Percentiles rank a stretch among this genome's conserved stretches.
Conservation (phyloP, 2,329 filamentous ascomycete species). For the Juglanconis juglandina region DNA sequence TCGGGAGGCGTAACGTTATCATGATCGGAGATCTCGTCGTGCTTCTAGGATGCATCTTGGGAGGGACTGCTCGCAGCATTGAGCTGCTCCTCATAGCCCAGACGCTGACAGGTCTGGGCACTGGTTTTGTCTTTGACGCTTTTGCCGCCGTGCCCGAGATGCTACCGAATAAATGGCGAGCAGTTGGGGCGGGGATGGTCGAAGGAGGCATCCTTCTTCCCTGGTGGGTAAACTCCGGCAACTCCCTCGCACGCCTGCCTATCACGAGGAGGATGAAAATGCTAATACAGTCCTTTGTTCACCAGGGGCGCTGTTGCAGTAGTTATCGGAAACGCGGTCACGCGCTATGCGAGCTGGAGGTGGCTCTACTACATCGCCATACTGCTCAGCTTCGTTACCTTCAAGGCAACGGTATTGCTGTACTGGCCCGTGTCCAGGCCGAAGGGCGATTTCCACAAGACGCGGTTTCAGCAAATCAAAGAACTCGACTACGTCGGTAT, state of each 20-base stretch:
- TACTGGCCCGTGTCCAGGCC: conserved; percentile 11
- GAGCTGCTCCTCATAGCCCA: conserved; percentile 3
- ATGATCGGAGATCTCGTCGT: not conserved
- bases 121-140: conserved; percentile 6
- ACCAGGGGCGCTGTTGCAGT: not conserved
- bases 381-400: conserved; percentile 3
- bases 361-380: conserved; percentile 12
- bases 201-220: conserved; percentile 3
- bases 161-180: conserved; percentile 11
- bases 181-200: conserved; percentile 1
- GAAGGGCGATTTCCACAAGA: conserved; percentile 9
- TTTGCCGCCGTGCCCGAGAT: conserved; percentile 7
- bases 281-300: not conserved
- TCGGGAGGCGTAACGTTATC: conserved; percentile 7
- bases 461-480: conserved; percentile 4
- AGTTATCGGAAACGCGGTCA: not conserved
- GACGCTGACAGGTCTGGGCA: not conserved
- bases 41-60: not conserved
- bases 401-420: conserved; percentile 6
- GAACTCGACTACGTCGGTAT: conserved; percentile 9
- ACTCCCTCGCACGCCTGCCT: not conserved
- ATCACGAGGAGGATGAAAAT: too few species aligned
- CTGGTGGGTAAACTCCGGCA: not conserved
- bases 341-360: conserved; percentile 10
- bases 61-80: conserved; percentile 5